phyloP scores from a whole-genome alignment of 257 asterid species.

The Solanum appendiculatum region DNA sequence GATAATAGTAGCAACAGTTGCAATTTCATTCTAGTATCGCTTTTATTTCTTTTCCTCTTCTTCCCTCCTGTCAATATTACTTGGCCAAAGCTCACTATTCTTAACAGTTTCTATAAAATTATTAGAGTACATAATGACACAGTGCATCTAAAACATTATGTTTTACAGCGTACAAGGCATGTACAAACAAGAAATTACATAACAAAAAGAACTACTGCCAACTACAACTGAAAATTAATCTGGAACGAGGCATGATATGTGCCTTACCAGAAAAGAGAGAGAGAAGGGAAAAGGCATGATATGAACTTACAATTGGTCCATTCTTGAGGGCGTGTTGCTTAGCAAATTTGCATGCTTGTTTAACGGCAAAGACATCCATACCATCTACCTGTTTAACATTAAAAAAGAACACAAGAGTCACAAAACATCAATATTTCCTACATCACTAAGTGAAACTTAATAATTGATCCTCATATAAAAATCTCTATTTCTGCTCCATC shows the following conservation, averaged over 20 bases:
- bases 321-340: constrained; percentile 86
- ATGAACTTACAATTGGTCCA: constrained; percentile 89
- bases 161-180: neutral
- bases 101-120: neutral
- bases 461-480: neutral
- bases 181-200: neutral
- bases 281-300: neutral
- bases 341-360: constrained; percentile 95
- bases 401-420: neutral
- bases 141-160: neutral
- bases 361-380: constrained; percentile 95
- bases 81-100: neutral
- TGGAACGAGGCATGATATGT: neutral
- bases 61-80: neutral
- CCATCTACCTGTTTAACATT: constrained; percentile 73
- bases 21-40: neutral
- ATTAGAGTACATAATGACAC: neutral
- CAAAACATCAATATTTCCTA: neutral
- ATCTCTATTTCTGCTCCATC: neutral
- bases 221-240: neutral
- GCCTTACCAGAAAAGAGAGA: constrained; percentile 3
- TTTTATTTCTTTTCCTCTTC: neutral
- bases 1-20: neutral
- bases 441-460: neutral
- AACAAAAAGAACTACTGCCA: neutral